A percentile compares a stretch with the other conserved stretches of the same genome.
These are phyloP conservation scores for Paramyrothecium sp. DNA, from an alignment of 2,329 filamentous ascomycete genomes.

Conservation along the genomic window DNA sequence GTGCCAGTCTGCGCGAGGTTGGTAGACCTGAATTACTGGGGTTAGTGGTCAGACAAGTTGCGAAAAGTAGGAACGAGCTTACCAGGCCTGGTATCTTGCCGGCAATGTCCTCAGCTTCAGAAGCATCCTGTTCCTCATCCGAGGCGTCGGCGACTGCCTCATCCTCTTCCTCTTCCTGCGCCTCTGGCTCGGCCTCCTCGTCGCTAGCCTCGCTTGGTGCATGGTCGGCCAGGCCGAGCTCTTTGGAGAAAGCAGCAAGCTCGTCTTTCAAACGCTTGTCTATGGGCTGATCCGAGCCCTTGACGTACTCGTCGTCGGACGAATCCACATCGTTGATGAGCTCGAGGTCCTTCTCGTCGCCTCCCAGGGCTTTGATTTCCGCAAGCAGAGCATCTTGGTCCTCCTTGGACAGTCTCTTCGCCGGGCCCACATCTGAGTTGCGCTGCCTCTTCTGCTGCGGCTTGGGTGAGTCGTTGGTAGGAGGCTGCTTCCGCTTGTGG, in stretches of 20 bases:
- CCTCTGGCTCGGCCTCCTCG: constrained; percentile 29
- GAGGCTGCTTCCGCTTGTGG: constrained; percentile 44
- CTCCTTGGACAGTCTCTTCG: constrained; percentile 21
- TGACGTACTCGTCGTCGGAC: constrained; percentile 34
- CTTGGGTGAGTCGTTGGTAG: constrained; percentile 28
- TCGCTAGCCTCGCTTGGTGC: constrained; percentile 33
- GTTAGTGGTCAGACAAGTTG: constrained; percentile 30
- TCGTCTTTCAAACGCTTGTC: constrained; percentile 40
- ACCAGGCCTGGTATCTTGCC: constrained; percentile 33
- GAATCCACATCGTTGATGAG: constrained; percentile 54
- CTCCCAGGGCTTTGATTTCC: constrained; percentile 64
- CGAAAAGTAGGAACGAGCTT: constrained; percentile 13
- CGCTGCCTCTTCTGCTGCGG: constrained; percentile 37
- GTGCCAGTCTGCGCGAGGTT: constrained; percentile 59
- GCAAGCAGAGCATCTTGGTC: constrained; percentile 48
- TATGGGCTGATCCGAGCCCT: constrained; percentile 28
- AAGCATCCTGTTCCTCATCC: constrained; percentile 24
- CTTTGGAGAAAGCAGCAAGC: constrained; percentile 35
- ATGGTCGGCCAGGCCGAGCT: constrained; percentile 34
- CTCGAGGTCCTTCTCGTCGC: constrained; percentile 62
- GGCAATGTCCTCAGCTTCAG: constrained; percentile 26
- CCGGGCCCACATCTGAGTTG: constrained; percentile 21
- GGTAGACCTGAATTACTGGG: constrained; percentile 45
- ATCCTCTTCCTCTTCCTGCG: constrained; percentile 23
- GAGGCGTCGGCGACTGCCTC: constrained; percentile 23